Evolutionary conservation across 768 basidiomycete species (phyloP), one percentile per base, ranked within the genome.

Genomic region (Hemileccinum rubropunctum): DNA sequence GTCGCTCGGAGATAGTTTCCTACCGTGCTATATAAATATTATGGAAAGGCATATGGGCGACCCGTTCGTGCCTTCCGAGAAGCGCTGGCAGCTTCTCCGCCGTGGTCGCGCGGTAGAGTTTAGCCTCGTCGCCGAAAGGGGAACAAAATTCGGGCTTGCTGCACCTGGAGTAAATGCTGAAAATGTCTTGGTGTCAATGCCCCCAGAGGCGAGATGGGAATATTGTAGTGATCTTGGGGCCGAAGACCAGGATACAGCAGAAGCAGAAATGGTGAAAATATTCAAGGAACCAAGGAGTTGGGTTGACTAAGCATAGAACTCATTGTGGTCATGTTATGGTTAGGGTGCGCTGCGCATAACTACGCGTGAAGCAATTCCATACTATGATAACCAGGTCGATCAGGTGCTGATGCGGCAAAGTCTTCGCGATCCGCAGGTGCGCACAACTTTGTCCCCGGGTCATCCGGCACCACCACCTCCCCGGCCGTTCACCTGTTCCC

Each of bases 121-220:
- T 67, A 85, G 82, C 64, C 70, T 87, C 48, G 77, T 84, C n/a
- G 73, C 80, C 59, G 84, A 86, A 60, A 72, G 85, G 35, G 86
- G 84, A 5, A 85, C 84, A 15, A 83, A 81, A 63, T 86, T 84
- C 53, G 83, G 81, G 10, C 69, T 86, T 42, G 70, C 69, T 51
- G 79, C 81, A 14, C 84, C 83, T 4, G 80, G 81, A 9, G 73
- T 82, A 30, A 68, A 79, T 27, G 75, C 80, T 11, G 84, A 88
- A 68, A 83, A 80, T 57, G 80, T 87, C 45, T 66, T 86, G 45
- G 80, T 84, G 73, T 79, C 76, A 56, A 67, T 88, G 54, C 85
- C 85, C 1, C 77, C 84, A 58, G 78, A 76, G 13, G 82, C 83
- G 28, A 66, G 83, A 47, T 86, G 84, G 84, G 86, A 87, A 64